Evolutionary conservation across 2,329 filamentous ascomycete species (phyloP), one percentile per base, ranked within the genome.

Genomic region (Phaeosphaeriaceae sp.): DNA sequence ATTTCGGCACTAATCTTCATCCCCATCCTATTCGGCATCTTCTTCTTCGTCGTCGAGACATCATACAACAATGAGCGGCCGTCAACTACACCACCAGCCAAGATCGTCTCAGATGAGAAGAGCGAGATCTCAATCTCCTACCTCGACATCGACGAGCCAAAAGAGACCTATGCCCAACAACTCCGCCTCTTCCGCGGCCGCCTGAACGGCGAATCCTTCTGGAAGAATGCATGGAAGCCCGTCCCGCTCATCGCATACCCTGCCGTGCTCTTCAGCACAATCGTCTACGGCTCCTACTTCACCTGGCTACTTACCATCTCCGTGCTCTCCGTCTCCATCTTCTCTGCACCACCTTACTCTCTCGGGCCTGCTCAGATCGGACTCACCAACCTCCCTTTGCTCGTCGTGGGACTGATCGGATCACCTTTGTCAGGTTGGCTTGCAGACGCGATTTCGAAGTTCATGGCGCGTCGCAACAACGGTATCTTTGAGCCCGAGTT

Each of bases 401-500:
- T 97, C 66, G 76, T 93, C 49, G 93, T 94, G 21, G 91, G 91
- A 5, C 75, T 97, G 1, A 65, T 91, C 2, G 93, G 93, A 7
- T 92, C 96, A 62, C 52, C 88, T 13, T 76, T 96, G 11, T 87
- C 92, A 0, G 93, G 92, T 9, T 66, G 88, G 4, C 78, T 94
- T 40, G 86, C 91, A 24, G 93, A 98, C 75, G 87, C 84, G 72
- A 88, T 86, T 51, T 91, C 89, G 36, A 88, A 86, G 56, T 82
- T 81, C 54, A 84, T 97, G 83, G 93, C 92, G 13, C 85, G 84
- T 59, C 81, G 84, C 57, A 97, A 98, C 79, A 83, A 83, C 3
- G 93, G 93, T 47, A 83, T 93, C 56, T 97, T 96, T 73, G 94
- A 97, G 77, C 93, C 94, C 1, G 94, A 97, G 72, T 97, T 96